Conservation (phyloP, 352 stramenopile species). For the Globisporangium sylvaticum region DNA sequence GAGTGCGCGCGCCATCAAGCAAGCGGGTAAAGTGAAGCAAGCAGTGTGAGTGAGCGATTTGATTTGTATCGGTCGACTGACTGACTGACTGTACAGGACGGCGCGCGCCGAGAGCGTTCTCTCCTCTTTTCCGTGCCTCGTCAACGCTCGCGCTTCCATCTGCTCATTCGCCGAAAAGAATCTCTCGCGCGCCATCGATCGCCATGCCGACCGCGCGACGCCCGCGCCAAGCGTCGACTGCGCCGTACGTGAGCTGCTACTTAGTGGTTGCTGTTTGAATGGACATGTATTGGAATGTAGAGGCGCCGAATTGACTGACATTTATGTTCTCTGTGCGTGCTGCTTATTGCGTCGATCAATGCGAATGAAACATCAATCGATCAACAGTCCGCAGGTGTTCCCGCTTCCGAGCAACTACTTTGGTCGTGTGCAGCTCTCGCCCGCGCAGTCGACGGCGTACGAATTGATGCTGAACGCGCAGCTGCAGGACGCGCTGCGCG, state of each 20-base stretch:
- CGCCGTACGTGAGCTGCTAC: not conserved
- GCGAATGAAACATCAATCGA: not conserved
- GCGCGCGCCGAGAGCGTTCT: not conserved
- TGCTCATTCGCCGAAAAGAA: not conserved
- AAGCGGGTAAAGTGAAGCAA: not conserved
- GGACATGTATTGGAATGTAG: not conserved
- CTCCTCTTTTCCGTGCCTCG: not conserved
- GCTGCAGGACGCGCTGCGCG: constrained; percentile 38
- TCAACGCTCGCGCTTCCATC: not conserved
- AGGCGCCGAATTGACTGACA: not conserved
- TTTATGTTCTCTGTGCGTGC: too few species aligned
- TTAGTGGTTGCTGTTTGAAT: not conserved
- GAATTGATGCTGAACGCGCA: constrained; percentile 42
- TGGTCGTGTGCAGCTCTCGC: constrained; percentile 26
- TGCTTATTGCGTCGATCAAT: too few species aligned
- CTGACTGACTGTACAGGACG: not conserved
- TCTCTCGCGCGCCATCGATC: not conserved
- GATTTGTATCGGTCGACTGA: not conserved
- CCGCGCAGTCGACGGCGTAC: constrained; percentile 21
- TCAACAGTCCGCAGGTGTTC: constrained; percentile 9
- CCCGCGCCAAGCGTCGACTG: not conserved
- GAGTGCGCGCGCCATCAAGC: not conserved
- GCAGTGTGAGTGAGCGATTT: not conserved
- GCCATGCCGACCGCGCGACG: constrained; percentile 5
- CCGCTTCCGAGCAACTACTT: constrained; percentile 18